Evolutionary conservation across 129 eudicot genomes (phyloP), one percentile per base, ranked within the genome.

Genomic region (Artemisia argyi): DNA sequence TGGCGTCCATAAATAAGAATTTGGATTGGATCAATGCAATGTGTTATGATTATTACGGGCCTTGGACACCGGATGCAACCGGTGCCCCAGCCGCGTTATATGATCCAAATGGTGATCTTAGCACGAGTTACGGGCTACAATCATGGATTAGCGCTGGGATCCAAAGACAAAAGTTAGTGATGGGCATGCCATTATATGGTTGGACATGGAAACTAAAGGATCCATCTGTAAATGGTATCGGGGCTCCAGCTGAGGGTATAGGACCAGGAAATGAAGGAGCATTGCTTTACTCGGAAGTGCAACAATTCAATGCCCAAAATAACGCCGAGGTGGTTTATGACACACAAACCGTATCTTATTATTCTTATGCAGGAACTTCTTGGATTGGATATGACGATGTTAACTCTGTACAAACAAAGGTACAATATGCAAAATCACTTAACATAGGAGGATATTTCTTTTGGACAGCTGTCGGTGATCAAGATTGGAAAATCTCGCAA

Each of bases 101-200:
- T 61, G 89, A 85, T 59, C 77, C 85, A 28, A 73, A 72, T 24
- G 76, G 87, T 54, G 83, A 77, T 55, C 32, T 91, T 15, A 87
- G 82, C 85, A 87, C 95, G 1, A 88, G 95, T 70, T 78, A 79
- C 20, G 95, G 97, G 83, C 78, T 91, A 15, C 65, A 74, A 73
- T 78, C 97, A 35, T 91, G 97, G 97, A 61, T 91, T 58, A 54
- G 73, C 42, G 87, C 88, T 18, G 88, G 86, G 20, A 60, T 88
- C 55, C 84, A 77, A 11, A 80, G 67, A 62, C 72, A 78, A 44
- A 90, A 90, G 72, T 30, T 90, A 80, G 76, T 87, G 7, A 85
- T 87, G 95, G 95, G 97, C 16, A 58, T 91, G 74, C 97, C 97
- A 14, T 60, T 91, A 16, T 87, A 87, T 58, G 97, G 97, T 49